Base-by-base conservation (phyloP, 441 rosid species). In the Mallotus japonicus region DNA sequence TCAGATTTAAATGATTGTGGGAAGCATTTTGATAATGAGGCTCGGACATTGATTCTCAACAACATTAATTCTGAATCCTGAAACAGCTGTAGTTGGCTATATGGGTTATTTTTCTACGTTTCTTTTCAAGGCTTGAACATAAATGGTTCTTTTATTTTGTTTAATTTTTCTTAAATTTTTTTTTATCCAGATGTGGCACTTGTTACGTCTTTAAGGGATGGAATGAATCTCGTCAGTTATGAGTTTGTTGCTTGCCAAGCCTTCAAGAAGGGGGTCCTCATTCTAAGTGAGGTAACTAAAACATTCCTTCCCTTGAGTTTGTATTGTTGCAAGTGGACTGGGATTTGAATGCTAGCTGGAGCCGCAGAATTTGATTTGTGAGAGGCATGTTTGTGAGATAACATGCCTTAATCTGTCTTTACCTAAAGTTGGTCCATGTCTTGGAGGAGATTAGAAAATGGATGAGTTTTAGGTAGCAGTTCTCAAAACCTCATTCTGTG, bases 211-310 rank as follows among this genome's bases (percentile, higher is more conserved):
- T 79, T 88, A 74, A 82, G 95, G 65, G 95, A 90, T 77, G 95
- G 95, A 70, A 88, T 90, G 95, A 90, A 90, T 77, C 91, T 90
- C 19, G 95, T 90, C 53, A 90, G 95, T 73, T 90, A 90, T 60
- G 92, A 90, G 79, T 90, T 87, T 76, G 92, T 88, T 80, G 91
- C 95, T 70, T 90, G 95, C 80, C 95, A 90, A 84, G 92, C 83
- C 65, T 77, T 79, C 72, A 88, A 90, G 85, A 90, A 90, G 81
- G 95, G 95, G 71, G 95, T 88, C 44, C 92, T 90, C 70, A 88
- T 90, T 75, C 76, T 90, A 12, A 90, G 95, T 66, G 95, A 90
- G 86, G 91, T 90, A 83, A 61, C 72, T 66, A 62, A 63, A 51
- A 42, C 62, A 54, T 58, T 65, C 42, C 22, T 54, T 69, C 44